Conservation (phyloP, 2,329 filamentous ascomycete species). For the Colletotrichum lini region DNA sequence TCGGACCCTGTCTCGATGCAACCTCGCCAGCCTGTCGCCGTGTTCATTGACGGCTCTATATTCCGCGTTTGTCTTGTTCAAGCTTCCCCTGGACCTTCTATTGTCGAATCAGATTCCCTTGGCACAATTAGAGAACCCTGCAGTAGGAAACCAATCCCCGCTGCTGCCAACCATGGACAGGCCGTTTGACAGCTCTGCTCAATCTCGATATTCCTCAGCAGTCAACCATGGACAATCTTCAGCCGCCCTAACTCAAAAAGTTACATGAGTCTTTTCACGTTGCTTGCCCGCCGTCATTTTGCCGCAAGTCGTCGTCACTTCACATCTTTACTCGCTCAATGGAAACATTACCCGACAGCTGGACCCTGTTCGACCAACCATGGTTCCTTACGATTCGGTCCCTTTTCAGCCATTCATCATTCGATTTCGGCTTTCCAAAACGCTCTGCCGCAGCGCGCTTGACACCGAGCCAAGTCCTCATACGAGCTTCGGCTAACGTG, state of each 20-base stretch:
- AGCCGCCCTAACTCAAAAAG: constrained; percentile 25
- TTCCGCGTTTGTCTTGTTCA: constrained; percentile 17
- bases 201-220: constrained; percentile 32
- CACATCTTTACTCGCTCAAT: constrained; percentile 11
- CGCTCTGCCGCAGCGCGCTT: constrained; percentile 20
- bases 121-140: constrained; percentile 39
- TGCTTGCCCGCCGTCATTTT: not conserved
- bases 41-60: constrained; percentile 26
- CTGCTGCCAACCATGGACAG: constrained; percentile 8
- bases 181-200: constrained; percentile 17
- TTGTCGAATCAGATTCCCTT: constrained; percentile 34
- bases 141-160: constrained; percentile 26
- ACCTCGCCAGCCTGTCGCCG: constrained; percentile 27
- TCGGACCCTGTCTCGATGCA: constrained; percentile 20
- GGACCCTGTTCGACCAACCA: constrained; percentile 12
- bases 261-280: constrained; percentile 4
- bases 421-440: not conserved
- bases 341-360: not conserved
- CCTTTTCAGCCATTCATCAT: constrained; percentile 7
- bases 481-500: constrained; percentile 26
- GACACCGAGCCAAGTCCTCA: constrained; percentile 18
- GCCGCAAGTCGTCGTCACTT: constrained; percentile 18
- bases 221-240: constrained; percentile 12
- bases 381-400: constrained; percentile 15
- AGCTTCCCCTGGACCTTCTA: not conserved